Conservation (phyloP, 352 stramenopile genomes). For the Phytophthora citricola region DNA sequence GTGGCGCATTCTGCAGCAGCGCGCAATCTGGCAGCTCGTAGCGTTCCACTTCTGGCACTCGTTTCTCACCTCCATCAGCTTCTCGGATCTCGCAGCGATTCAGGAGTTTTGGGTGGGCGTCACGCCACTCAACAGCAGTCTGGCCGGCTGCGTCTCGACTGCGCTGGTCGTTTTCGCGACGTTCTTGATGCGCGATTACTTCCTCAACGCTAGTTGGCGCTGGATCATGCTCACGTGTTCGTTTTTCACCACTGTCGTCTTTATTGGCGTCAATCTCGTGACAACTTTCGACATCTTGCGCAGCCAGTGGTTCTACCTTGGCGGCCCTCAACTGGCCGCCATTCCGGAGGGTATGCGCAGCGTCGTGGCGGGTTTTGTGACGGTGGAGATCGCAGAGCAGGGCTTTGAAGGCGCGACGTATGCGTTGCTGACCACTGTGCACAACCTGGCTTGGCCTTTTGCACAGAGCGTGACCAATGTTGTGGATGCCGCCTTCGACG, state of each 20-base stretch:
- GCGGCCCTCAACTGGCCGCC: slow-evolving; percentile 56
- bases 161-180: slow-evolving; percentile 59
- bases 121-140: slow-evolving; percentile 59
- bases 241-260: slow-evolving; percentile 53
- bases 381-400: slow-evolving; percentile 74
- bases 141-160: slow-evolving; percentile 59
- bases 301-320: slow-evolving; percentile 78
- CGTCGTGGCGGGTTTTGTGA: slow-evolving; percentile 66
- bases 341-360: slow-evolving; percentile 71
- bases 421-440: slow-evolving; percentile 68
- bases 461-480: slow-evolving; percentile 60
- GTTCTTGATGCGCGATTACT: slow-evolving; percentile 64
- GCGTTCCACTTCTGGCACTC: slow-evolving; percentile 73
- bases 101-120: slow-evolving; percentile 71
- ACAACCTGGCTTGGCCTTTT: slow-evolving; percentile 68
- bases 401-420: slow-evolving; percentile 76
- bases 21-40: slow-evolving; percentile 76
- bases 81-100: slow-evolving; percentile 58
- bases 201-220: slow-evolving; percentile 69
- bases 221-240: slow-evolving; percentile 56
- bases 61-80: slow-evolving; percentile 65
- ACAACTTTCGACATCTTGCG: slow-evolving; percentile 68
- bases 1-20: slow-evolving; percentile 75
- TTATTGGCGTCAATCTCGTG: slow-evolving; percentile 51
- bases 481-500: slow-evolving; percentile 62